Percentiles rank a stretch among this genome's conserved stretches.
phyloP scores from a whole-genome alignment of 768 basidiomycete species.

The Boletellus emodensis region DNA sequence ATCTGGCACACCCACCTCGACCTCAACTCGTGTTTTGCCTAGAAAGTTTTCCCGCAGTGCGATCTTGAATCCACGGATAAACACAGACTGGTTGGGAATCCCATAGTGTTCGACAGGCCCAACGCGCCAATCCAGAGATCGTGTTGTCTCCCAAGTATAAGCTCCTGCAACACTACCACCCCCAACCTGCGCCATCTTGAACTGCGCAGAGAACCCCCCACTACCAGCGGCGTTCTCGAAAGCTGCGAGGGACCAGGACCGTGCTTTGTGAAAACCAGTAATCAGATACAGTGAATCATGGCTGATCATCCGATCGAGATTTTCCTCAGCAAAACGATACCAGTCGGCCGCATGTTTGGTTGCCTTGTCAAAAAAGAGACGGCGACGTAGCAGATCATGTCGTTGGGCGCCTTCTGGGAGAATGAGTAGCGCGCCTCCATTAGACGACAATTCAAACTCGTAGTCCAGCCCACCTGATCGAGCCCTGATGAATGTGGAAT shows the following conservation, averaged over 20 bases:
- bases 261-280: constrained; percentile 8
- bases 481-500: too few relatives aligned
- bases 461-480: constrained; percentile 3
- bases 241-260: constrained; percentile 28
- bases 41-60: neutral
- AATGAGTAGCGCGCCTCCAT: constrained; percentile 31
- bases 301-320: constrained; percentile 15
- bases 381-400: constrained; percentile 21
- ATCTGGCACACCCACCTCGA: neutral
- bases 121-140: constrained; percentile 3
- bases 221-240: constrained; percentile 6
- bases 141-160: constrained; percentile 9
- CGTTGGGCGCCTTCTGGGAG: constrained; percentile 29
- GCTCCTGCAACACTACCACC: constrained; percentile 2
- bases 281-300: constrained; percentile 24
- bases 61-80: constrained; percentile 22
- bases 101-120: neutral
- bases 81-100: constrained; percentile 17
- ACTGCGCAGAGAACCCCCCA: constrained; percentile 2
- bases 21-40: neutral
- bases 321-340: constrained; percentile 26
- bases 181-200: constrained; percentile 2
- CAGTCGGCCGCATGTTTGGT: constrained; percentile 21
- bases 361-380: constrained; percentile 19
- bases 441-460: constrained; percentile 12